Evolutionary conservation across 768 basidiomycete genomes (phyloP).

Genomic region (Crucibulum laeve): DNA sequence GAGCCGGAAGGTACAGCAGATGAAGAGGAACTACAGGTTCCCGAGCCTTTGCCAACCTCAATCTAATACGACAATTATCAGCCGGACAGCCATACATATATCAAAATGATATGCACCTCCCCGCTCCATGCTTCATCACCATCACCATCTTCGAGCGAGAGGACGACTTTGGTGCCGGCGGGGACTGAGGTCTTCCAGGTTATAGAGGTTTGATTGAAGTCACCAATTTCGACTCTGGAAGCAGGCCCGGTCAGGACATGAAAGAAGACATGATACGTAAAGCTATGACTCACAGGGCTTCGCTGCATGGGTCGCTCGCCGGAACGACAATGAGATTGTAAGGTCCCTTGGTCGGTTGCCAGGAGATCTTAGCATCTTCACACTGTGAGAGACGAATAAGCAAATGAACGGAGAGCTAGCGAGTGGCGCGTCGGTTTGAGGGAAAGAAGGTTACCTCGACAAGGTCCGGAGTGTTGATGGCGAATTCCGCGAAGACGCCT

Average conservation of each 20-base stretch:
- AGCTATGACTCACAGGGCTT: conserved; percentile 45
- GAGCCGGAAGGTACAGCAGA: conserved; percentile 13
- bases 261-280: conserved; percentile 1
- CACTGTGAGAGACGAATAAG: conserved; percentile 39
- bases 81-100: conserved; percentile 7
- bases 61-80: conserved; percentile 21
- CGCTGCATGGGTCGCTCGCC: conserved; percentile 52
- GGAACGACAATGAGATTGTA: conserved; percentile 58
- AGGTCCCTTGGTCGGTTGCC: conserved; percentile 41
- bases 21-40: conserved; percentile 31
- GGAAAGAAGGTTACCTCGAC: conserved; percentile 54
- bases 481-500: conserved; percentile 50
- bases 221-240: conserved; percentile 55
- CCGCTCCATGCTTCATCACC: conserved; percentile 67
- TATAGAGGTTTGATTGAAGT: conserved; percentile 38
- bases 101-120: conserved; percentile 33
- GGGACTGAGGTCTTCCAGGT: conserved; percentile 44
- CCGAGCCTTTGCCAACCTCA: conserved; percentile 30
- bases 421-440: not conserved
- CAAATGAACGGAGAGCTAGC: conserved; percentile 1
- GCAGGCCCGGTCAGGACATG: conserved; percentile 1
- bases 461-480: conserved; percentile 45
- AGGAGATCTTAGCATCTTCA: conserved; percentile 40
- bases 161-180: conserved; percentile 40
- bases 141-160: conserved; percentile 49